Evolutionary conservation across 208 protist genomes (phyloP).

Genomic region (Trypanosomatidae sp.): DNA sequence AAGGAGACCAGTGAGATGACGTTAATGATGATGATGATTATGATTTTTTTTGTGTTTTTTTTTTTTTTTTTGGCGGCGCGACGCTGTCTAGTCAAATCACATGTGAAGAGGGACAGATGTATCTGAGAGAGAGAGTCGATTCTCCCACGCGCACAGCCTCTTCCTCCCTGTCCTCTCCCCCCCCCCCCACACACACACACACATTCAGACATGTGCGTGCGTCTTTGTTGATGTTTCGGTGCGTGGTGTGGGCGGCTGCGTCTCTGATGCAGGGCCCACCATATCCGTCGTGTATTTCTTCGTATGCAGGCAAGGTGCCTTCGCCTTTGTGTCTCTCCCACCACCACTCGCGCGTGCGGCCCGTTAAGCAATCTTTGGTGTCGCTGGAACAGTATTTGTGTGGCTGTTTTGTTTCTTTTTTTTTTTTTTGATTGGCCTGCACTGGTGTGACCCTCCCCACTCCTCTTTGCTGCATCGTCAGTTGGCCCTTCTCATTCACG

Average conservation of each 20-base stretch:
- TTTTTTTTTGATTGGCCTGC: not conserved
- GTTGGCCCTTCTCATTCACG: not conserved
- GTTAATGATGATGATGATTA: too few relatives aligned
- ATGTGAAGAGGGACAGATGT: not conserved
- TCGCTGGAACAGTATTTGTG: not conserved
- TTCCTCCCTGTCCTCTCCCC: not conserved
- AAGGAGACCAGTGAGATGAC: not conserved
- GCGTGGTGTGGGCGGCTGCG: not conserved
- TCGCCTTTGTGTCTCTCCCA: not conserved
- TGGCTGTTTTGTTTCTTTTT: not conserved
- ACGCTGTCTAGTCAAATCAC: not conserved
- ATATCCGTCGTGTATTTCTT: not conserved
- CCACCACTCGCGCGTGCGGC: not conserved
- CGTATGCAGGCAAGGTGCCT: not conserved
- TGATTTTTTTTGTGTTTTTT: too few relatives aligned
- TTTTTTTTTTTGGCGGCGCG: not conserved
- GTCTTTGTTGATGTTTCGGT: not conserved
- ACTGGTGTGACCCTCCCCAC: not conserved
- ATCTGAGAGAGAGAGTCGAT: not conserved
- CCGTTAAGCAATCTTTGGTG: not conserved
- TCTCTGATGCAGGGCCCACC: not conserved
- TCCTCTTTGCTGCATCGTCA: not conserved
- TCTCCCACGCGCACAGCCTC: not conserved
- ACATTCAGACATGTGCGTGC: not conserved
- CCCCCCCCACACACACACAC: not conserved